A percentile compares a stretch with the other conserved stretches of the same genome.
Conservation (phyloP, 352 stramenopile species). For the Thalassiosira pacifica region DNA sequence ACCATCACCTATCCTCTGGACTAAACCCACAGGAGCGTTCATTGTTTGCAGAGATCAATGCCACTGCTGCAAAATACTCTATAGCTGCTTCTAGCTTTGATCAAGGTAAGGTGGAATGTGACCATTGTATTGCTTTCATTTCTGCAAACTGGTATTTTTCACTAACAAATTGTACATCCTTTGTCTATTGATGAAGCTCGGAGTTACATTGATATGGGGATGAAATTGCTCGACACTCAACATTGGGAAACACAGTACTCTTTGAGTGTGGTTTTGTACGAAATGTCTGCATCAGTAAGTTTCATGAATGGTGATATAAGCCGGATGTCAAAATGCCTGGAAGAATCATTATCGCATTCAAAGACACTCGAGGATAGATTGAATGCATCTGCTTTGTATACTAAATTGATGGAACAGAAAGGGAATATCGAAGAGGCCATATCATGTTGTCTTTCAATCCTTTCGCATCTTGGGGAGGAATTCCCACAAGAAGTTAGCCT, state of each 20-base stretch:
- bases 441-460: not conserved
- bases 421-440: slow-evolving; percentile 2
- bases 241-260: slow-evolving; percentile 51
- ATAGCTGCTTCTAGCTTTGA: slow-evolving; percentile 39
- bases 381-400: not conserved
- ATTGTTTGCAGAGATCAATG: slow-evolving; percentile 16
- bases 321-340: slow-evolving; percentile 11
- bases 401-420: not conserved
- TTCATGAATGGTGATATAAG: slow-evolving; percentile 21
- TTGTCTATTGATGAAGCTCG: not conserved
- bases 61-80: slow-evolving; percentile 27
- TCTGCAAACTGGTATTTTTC: not conserved
- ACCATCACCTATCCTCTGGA: not conserved
- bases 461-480: slow-evolving; percentile 1
- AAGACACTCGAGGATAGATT: not conserved
- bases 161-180: not conserved
- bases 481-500: not conserved
- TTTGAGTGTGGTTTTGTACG: slow-evolving; percentile 39
- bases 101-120: not conserved
- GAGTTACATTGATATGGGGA: slow-evolving; percentile 38
- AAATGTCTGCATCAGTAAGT: slow-evolving; percentile 30
- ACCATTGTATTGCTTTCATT: too few species aligned
- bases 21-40: slow-evolving; percentile 20
- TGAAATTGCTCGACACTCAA: slow-evolving; percentile 38
- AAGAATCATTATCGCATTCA: not conserved